Conservation (phyloP, 139 green algal genomes). For the Picochlorum sp. region DNA sequence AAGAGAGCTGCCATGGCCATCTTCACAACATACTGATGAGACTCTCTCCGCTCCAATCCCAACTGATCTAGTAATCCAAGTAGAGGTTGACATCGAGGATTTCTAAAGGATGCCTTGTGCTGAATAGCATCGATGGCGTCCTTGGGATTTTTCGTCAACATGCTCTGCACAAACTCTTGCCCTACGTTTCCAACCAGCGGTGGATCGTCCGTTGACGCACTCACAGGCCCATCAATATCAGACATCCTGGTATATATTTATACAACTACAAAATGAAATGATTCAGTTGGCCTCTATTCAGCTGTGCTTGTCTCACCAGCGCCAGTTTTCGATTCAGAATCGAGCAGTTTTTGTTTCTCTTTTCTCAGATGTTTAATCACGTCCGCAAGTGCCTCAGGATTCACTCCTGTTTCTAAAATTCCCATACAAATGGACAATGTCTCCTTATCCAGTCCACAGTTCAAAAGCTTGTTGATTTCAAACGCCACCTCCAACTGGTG, state of each 20-base stretch:
- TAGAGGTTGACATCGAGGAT: slow-evolving; percentile 52
- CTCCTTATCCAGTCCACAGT: slow-evolving; percentile 57
- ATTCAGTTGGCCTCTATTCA: too few relatives aligned
- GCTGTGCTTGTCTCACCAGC: too few relatives aligned
- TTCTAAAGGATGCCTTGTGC: slow-evolving; percentile 27
- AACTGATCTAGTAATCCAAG: slow-evolving; percentile 68
- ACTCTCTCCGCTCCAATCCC: slow-evolving; percentile 37
- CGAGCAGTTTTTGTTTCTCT: slow-evolving; percentile 12
- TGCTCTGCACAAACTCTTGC: slow-evolving; percentile 27
- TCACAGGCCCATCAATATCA: background rate
- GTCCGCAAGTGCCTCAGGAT: slow-evolving; percentile 68
- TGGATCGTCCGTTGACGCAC: slow-evolving; percentile 6
- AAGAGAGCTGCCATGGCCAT: slow-evolving; percentile 45
- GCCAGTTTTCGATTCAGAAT: too few relatives aligned
- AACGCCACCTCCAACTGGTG: slow-evolving; percentile 11
- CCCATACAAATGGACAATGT: slow-evolving; percentile 58
- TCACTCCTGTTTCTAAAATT: slow-evolving; percentile 64
- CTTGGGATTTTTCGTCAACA: slow-evolving; percentile 37
- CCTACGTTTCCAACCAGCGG: slow-evolving; percentile 20
- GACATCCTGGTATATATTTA: too few relatives aligned
- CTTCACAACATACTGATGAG: slow-evolving; percentile 49
- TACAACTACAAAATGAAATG: too few relatives aligned
- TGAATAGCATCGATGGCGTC: slow-evolving; percentile 42
- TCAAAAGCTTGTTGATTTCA: slow-evolving; percentile 25
- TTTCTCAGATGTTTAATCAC: slow-evolving; percentile 57